phyloP scores from a whole-genome alignment of 2,329 filamentous ascomycete species.

The Arthrinium puccinioides region DNA sequence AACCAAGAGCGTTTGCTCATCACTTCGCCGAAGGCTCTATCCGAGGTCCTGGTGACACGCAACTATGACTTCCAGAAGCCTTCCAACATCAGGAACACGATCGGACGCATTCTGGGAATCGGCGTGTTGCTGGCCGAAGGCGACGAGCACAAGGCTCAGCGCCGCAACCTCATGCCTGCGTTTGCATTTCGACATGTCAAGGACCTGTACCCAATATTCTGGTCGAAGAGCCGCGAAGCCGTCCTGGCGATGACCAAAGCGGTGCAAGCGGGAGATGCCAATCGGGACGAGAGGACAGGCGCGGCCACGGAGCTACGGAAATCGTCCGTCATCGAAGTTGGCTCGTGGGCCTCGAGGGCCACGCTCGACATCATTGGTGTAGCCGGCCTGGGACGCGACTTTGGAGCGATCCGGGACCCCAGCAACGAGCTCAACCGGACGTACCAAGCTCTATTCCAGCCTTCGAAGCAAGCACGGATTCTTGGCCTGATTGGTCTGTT shows the following conservation, averaged over 20 bases:
- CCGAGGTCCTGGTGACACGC: constrained; percentile 61
- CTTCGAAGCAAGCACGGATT: constrained; percentile 41
- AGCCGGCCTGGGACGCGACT: constrained; percentile 65
- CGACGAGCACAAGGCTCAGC: constrained; percentile 78
- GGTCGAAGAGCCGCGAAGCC: constrained; percentile 66
- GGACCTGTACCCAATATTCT: constrained; percentile 77
- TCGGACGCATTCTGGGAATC: constrained; percentile 60
- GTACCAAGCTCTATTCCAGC: constrained; percentile 50
- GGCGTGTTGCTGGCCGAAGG: constrained; percentile 78
- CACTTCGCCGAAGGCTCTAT: constrained; percentile 56
- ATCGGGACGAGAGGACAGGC: constrained; percentile 20
- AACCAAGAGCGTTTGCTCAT: constrained; percentile 29
- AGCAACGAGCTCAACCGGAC: constrained; percentile 49
- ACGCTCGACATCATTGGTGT: constrained; percentile 72
- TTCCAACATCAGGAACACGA: constrained; percentile 37
- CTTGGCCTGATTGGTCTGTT: constrained; percentile 54
- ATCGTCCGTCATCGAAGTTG: constrained; percentile 45
- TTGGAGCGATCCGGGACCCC: constrained; percentile 56
- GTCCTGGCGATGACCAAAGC: constrained; percentile 52
- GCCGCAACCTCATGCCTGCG: constrained; percentile 72
- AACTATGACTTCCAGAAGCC: constrained; percentile 67
- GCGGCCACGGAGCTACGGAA: constrained; percentile 17
- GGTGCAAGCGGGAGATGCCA: constrained; percentile 18
- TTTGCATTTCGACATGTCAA: constrained; percentile 85
- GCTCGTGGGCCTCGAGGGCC: constrained; percentile 56